These are phyloP conservation scores for Melampsora medusae DNA, from an alignment of 1,284 basidiomycete genomes.

Conservation along the genomic window DNA sequence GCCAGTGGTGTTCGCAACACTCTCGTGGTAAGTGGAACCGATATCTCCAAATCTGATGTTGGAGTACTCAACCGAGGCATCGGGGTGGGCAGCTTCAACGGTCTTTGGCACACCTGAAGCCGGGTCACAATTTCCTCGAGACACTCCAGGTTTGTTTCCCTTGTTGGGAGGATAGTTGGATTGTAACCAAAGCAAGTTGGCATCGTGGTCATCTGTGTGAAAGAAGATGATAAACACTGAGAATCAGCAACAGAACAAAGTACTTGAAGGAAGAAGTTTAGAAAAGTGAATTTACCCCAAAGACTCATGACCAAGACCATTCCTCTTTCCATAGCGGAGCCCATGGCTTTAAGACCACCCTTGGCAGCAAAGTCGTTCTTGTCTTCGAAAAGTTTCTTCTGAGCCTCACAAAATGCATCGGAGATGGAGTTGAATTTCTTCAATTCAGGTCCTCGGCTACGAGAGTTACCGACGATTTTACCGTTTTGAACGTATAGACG, in stretches of 20 bases:
- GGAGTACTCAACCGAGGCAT: constrained; percentile 59
- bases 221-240: constrained; percentile 48
- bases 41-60: constrained; percentile 45
- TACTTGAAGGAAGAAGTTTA: too few species aligned
- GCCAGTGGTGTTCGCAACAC: too few species aligned
- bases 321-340: constrained; percentile 20
- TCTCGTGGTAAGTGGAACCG: neutral
- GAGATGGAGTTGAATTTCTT: constrained; percentile 7
- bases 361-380: neutral
- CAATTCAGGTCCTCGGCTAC: neutral
- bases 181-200: constrained; percentile 66
- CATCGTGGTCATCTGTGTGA: constrained; percentile 62
- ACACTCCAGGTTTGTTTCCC: constrained; percentile 55
- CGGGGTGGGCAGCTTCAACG: constrained; percentile 56
- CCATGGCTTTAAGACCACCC: constrained; percentile 16
- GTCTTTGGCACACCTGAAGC: constrained; percentile 59
- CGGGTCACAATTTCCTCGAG: constrained; percentile 62
- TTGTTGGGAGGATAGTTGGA: constrained; percentile 60
- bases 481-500: constrained; percentile 20
- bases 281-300: constrained; percentile 1
- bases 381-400: neutral
- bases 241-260: too few species aligned
- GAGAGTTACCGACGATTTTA: constrained; percentile 5
- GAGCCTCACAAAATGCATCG: constrained; percentile 7
- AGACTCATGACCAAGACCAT: constrained; percentile 27